Evolutionary conservation across 1,284 basidiomycete genomes (phyloP).

Genomic region (Fomitopsis betulina): DNA sequence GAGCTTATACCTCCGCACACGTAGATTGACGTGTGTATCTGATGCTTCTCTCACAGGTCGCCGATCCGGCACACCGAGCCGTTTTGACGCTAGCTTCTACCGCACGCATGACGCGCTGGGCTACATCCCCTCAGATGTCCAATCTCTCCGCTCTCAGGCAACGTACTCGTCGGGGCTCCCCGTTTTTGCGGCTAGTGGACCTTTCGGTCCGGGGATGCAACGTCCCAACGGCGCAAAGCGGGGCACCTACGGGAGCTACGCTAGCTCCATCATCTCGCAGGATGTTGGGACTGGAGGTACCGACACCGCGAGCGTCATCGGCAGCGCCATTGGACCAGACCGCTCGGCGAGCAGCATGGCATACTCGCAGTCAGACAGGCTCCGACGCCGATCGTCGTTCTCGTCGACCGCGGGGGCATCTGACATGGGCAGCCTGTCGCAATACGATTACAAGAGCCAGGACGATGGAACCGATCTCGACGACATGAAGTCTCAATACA

Average conservation of each 20-base stretch:
- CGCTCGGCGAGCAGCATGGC: constrained; percentile 56
- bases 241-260: constrained; percentile 79
- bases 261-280: constrained; percentile 88
- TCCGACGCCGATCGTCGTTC: constrained; percentile 66
- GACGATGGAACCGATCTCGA: constrained; percentile 73
- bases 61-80: constrained; percentile 80
- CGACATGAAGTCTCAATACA: constrained; percentile 82
- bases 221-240: constrained; percentile 65
- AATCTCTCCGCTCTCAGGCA: constrained; percentile 91
- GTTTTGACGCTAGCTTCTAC: constrained; percentile 93
- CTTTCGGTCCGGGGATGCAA: constrained; percentile 61
- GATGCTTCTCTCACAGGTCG: constrained; percentile 31
- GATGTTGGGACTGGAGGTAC: constrained; percentile 65
- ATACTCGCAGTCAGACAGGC: constrained; percentile 77
- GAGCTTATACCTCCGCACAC: constrained; percentile 22
- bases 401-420: constrained; percentile 73
- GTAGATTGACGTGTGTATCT: constrained; percentile 18
- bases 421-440: constrained; percentile 71
- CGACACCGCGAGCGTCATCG: constrained; percentile 58
- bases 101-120: constrained; percentile 91
- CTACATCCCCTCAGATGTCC: constrained; percentile 93
- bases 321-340: constrained; percentile 40
- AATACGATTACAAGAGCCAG: constrained; percentile 85
- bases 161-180: constrained; percentile 90
- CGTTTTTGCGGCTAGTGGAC: constrained; percentile 68